These are phyloP conservation scores for Pelargonium myrrhifolium DNA, from an alignment of 441 rosid genomes.

Conservation along the genomic window DNA sequence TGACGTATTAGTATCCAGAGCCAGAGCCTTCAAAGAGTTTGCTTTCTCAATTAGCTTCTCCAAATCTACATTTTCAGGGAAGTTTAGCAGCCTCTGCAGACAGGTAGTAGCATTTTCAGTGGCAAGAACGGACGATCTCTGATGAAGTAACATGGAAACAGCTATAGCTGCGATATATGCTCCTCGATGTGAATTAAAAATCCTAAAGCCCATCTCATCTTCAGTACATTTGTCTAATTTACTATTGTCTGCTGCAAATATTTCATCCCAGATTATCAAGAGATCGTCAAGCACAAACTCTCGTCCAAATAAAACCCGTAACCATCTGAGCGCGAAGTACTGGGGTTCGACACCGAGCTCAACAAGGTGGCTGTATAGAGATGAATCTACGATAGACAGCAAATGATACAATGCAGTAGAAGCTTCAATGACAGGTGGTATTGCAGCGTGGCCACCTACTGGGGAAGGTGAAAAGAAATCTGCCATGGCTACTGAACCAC, in stretches of 20 bases:
- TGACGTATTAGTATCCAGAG: constrained; percentile 39
- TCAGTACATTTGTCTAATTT: constrained; percentile 24
- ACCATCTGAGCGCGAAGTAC: constrained; percentile 92
- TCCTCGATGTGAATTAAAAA: constrained; percentile 65
- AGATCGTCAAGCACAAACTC: constrained; percentile 71
- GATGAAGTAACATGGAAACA: constrained; percentile 71
- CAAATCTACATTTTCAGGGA: constrained; percentile 62
- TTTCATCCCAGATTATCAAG: constrained; percentile 83
- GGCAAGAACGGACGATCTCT: constrained; percentile 84
- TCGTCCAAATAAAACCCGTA: constrained; percentile 84
- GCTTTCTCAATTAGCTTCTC: constrained; percentile 60
- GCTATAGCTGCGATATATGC: constrained; percentile 66
- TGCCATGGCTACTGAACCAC: constrained; percentile 73
- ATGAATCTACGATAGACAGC: constrained; percentile 63
- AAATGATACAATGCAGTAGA: constrained; percentile 76
- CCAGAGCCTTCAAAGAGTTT: constrained; percentile 58
- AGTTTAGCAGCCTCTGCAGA: constrained; percentile 74
- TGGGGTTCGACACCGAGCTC: constrained; percentile 97
- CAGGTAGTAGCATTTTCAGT: constrained; percentile 85
- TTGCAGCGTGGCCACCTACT: constrained; percentile 40
- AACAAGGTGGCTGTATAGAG: constrained; percentile 75
- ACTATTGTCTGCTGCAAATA: constrained; percentile 58
- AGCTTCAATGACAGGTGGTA: constrained; percentile 86
- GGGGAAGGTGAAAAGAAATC: constrained; percentile 63
- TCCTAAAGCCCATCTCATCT: constrained; percentile 31